phyloP scores from a whole-genome alignment of 192 early-diverging fungal species.

The Dissophora ornata region DNA sequence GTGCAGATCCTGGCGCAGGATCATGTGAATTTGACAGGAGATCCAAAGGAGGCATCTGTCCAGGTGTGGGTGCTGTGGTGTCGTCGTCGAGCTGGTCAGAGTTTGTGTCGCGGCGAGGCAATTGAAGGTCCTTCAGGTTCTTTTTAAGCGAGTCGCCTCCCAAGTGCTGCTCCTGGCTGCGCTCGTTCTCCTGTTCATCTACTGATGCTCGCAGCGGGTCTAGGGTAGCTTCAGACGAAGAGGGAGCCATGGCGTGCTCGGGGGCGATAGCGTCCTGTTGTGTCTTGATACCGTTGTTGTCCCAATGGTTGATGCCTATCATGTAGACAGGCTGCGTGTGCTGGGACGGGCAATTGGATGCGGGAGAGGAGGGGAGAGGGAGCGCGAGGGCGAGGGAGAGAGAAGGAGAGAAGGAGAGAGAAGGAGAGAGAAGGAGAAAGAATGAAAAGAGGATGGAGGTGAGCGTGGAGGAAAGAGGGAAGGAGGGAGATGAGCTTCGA shows the following conservation, averaged over 20 bases:
- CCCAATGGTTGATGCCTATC: slow-evolving; percentile 38
- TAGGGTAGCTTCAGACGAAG: not conserved
- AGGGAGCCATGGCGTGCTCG: slow-evolving; percentile 1
- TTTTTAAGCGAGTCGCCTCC: not conserved
- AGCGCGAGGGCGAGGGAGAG: too few relatives aligned
- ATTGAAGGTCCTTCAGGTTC: too few relatives aligned
- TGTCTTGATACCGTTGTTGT: too few relatives aligned
- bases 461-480: not conserved
- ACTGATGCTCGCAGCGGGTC: not conserved
- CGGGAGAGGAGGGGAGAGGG: too few relatives aligned
- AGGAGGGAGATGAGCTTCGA: too few relatives aligned
- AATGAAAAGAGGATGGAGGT: not conserved
- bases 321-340: slow-evolving; percentile 26
- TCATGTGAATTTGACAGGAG: too few relatives aligned
- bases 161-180: not conserved
- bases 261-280: not conserved
- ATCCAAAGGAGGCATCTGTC: too few relatives aligned
- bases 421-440: not conserved
- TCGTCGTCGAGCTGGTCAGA: too few relatives aligned
- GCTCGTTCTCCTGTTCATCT: not conserved
- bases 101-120: too few relatives aligned
- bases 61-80: too few relatives aligned
- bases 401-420: not conserved
- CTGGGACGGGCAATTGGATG: too few relatives aligned
- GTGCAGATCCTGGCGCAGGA: too few relatives aligned